Evolutionary conservation across 2,329 filamentous ascomycete genomes (phyloP), one percentile per base, ranked within the genome.

Genomic region (Venturia nashicola): DNA sequence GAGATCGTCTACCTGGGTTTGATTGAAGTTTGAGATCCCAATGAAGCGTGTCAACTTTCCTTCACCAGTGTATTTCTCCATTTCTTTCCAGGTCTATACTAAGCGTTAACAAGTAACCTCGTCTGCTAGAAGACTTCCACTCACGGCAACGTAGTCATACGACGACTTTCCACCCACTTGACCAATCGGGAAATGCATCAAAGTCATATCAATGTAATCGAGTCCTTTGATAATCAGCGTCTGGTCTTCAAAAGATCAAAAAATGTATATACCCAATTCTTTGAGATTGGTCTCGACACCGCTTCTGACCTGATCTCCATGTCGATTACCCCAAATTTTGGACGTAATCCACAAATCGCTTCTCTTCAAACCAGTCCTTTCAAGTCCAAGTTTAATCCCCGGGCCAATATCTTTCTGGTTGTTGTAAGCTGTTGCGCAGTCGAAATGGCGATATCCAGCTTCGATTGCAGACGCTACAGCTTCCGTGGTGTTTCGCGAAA

Each of bases 261-360:
- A 18, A 32, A 27, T 23, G 3, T 34, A 34, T 23, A 8, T 34
- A 34, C 48, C 60, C 20, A 63, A 27, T 7, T 46, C 23, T n/a
- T 62, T 61, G 51, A 64, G 44, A 55, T 64, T 14, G 62, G 20
- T 23, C 48, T 61, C 75, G 66, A 60, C 70, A 16, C 48, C 48
- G 42, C 95, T 78, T 73, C 95, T 91, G 5, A 95, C 82, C 73
- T 95, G 93, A 68, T 91, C 87, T 59, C 94, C 78, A 1, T 89
- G 71, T 68, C 72, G 69, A 59, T 73, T 71, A 46, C 75, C 76
- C 74, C 73, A 75, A 11, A 76, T 70, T 67, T 76, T 76, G 61
- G 67, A 71, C 4, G 74, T 76, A 9, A 76, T 69, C 73, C 74
- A 76, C 8, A 76, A 66, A 40, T 76, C 72, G 54, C 72, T 68